Evolutionary conservation across 192 early-diverging fungal genomes (phyloP).

Genomic region (Pilobolus umbonatus): DNA sequence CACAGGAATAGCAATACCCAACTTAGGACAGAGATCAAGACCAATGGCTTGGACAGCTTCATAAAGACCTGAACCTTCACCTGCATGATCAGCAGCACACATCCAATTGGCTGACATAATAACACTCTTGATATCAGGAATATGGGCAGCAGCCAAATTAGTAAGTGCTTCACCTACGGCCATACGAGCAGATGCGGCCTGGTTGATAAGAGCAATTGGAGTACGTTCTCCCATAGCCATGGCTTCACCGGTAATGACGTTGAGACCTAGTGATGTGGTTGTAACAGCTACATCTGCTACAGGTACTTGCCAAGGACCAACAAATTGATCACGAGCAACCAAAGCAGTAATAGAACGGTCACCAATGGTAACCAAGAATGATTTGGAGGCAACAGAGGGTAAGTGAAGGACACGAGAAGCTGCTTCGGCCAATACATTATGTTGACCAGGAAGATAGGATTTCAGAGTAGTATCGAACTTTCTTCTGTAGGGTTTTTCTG

Average conservation of each 20-base stretch:
- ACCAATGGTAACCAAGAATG: constrained; percentile 97
- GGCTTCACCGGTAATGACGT: constrained; percentile 79
- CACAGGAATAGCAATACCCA: constrained; percentile 94
- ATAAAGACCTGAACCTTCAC: constrained; percentile 92
- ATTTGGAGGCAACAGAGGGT: constrained; percentile 88
- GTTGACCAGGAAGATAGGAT: constrained; percentile 53
- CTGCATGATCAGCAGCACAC: constrained; percentile 84
- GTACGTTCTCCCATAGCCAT: constrained; percentile 99
- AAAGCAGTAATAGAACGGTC: constrained; percentile 94
- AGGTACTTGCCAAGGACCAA: constrained; percentile 98
- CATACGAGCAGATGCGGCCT: constrained; percentile 93
- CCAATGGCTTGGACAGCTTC: constrained; percentile 91
- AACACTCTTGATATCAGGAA: constrained; percentile 65
- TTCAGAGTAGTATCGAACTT: constrained; percentile 56
- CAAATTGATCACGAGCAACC: constrained; percentile 95
- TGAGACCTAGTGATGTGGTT: constrained; percentile 68
- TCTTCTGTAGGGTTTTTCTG: constrained; percentile 43
- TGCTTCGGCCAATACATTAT: constrained; percentile 54
- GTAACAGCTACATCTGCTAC: constrained; percentile 96
- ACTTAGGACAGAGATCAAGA: constrained; percentile 84
- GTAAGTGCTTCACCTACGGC: constrained; percentile 91
- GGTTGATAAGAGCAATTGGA: constrained; percentile 75
- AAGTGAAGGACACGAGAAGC: constrained; percentile 74
- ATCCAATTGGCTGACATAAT: constrained; percentile 99
- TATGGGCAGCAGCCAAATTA: constrained; percentile 86